Evolutionary conservation across 371 early-diverging fungal species (phyloP).

Genomic region (Lichtheimia hyalospora): DNA sequence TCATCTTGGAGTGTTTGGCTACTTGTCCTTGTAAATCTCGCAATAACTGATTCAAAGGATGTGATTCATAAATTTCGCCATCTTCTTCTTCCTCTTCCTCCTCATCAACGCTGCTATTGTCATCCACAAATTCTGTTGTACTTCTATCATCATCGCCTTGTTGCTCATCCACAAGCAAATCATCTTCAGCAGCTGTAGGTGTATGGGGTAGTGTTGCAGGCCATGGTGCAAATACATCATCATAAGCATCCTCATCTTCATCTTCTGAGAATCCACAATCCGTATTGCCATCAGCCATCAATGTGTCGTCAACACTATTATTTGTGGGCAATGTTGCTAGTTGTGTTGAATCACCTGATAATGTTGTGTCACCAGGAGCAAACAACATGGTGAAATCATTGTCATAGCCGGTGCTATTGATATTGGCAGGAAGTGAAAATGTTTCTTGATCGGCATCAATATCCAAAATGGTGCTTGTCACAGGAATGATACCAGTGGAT

Average conservation of each 20-base stretch:
- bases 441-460: background rate
- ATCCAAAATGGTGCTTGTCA: background rate
- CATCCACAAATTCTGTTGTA: background rate
- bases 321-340: background rate
- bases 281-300: background rate
- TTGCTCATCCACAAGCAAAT: background rate
- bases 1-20: background rate
- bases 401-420: background rate
- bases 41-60: constrained; percentile 1
- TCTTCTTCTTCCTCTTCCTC: constrained; percentile 15
- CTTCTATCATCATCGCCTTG: background rate
- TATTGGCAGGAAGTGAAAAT: background rate
- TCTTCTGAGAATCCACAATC: constrained; percentile 8
- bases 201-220: background rate
- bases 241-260: constrained; percentile 12
- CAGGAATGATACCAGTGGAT: background rate
- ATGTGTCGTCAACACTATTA: background rate
- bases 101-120: background rate
- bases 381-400: background rate
- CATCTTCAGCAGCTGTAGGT: background rate
- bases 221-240: constrained; percentile 7
- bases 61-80: background rate
- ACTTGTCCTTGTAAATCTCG: constrained; percentile 3
- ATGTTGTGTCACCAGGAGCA: no score
- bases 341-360: no score